A percentile compares a stretch with the other conserved stretches of the same genome.
phyloP scores from a whole-genome alignment of 805 yeast species.

The Cyberlindnera veronae region DNA sequence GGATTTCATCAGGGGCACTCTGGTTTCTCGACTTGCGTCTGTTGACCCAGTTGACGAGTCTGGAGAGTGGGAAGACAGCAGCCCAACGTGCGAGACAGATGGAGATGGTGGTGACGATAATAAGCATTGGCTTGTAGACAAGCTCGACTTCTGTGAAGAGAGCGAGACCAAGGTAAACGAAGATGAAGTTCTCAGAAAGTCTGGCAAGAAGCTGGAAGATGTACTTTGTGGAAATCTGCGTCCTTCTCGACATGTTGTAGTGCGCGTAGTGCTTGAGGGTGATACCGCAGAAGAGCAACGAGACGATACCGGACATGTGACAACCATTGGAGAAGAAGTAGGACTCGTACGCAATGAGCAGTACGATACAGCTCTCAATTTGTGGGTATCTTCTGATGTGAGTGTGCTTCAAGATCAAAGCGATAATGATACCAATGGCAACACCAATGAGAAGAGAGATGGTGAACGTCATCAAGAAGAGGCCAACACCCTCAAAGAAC shows the following conservation, averaged over 20 bases:
- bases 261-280: conserved; percentile 96
- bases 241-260: conserved; percentile 94
- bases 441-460: conserved; percentile 89
- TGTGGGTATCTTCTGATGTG: conserved; percentile 94
- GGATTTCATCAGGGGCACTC: conserved; percentile 77
- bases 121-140: conserved; percentile 89
- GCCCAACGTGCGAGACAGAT: conserved; percentile 96
- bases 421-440: conserved; percentile 82
- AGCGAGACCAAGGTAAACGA: conserved; percentile 90
- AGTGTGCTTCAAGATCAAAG: conserved; percentile 85
- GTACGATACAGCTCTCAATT: conserved; percentile 89
- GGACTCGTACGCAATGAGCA: conserved; percentile 90
- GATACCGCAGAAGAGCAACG: conserved; percentile 91
- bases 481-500: conserved; percentile 90
- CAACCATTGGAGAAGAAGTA: conserved; percentile 98
- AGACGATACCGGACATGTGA: conserved; percentile 98
- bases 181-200: conserved; percentile 92
- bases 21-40: conserved; percentile 53
- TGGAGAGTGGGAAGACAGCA: conserved; percentile 92
- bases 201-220: conserved; percentile 93
- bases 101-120: conserved; percentile 83
- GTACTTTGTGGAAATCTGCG: conserved; percentile 94
- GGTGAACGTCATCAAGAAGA: conserved; percentile 90
- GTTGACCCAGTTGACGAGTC: conserved; percentile 75
- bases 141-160: conserved; percentile 94